Evolutionary conservation across 2,329 filamentous ascomycete species (phyloP), one percentile per base, ranked within the genome.

Genomic region (Mollisiaceae sp.): DNA sequence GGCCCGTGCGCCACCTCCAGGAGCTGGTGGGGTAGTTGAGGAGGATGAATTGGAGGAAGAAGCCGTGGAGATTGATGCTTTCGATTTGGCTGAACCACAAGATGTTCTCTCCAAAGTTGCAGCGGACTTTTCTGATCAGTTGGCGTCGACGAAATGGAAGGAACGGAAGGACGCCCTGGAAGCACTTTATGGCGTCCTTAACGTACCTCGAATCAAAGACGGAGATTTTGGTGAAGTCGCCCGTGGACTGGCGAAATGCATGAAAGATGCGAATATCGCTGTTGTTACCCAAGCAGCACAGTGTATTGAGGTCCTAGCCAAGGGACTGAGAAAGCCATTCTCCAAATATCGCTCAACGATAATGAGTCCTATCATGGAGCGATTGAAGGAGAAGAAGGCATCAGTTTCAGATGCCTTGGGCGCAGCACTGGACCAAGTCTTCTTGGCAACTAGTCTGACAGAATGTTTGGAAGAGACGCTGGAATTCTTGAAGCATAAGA

Each of bases 211-310:
- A 67, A 97, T 99, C 77, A 96, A 97, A 78, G 94, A 98, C 72
- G 92, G 88, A 8, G 90, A 92, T 62, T 98, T 93, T 75, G 87
- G 90, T 76, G 94, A 98, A 73, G 85, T 98, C 71, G 88, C 92
- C 63, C 86, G 92, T 67, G 90, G 88, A 4, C 84, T 98, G 62
- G 94, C 95, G 54, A 99, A 98, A 79, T 93, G 88, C 73, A 99
- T 99, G 95, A 99, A 99, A 79, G 96, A 99, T 73, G 95, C 96
- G 72, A 99, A 99, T 75, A 91, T 99, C 71, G 91, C 92, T 5
- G 95, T 98, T 58, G 95, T 97, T 22, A 95, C 91, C 1, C 90
- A 95, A 69, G 94, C 96, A 6, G 95, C 94, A 2, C 94, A 96
- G 73, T 97, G 94, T 78, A 91, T 97, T 39, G 94, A 98, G 74